Evolutionary conservation across 768 basidiomycete species (phyloP).

Genomic region (Tubosaeta sp.): DNA sequence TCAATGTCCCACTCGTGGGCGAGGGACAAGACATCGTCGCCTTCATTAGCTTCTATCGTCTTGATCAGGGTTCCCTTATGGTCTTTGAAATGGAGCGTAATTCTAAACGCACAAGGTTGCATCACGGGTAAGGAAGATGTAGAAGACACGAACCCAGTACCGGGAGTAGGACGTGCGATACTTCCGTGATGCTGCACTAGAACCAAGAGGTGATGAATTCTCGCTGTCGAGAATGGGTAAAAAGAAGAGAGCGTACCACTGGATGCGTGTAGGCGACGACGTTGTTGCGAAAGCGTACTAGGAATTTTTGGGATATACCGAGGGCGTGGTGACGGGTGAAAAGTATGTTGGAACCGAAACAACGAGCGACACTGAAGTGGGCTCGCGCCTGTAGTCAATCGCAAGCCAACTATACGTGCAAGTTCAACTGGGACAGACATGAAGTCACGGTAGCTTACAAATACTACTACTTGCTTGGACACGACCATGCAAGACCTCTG

Average conservation of each 20-base stretch:
- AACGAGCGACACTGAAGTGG: slow-evolving; percentile 2
- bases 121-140: background rate
- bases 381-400: background rate
- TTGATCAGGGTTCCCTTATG: slow-evolving; percentile 78
- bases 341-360: slow-evolving; percentile 1
- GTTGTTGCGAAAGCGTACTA: background rate
- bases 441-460: slow-evolving; percentile 1
- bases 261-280: slow-evolving; percentile 18
- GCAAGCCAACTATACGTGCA: slow-evolving; percentile 11
- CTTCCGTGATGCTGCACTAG: slow-evolving; percentile 41
- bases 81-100: slow-evolving; percentile 89
- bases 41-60: slow-evolving; percentile 89
- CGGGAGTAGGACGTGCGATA: slow-evolving; percentile 58
- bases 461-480: too few species aligned
- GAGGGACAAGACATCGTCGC: slow-evolving; percentile 85
- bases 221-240: background rate
- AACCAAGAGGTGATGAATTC: background rate
- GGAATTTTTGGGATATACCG: background rate
- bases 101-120: slow-evolving; percentile 40
- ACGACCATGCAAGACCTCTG: slow-evolving; percentile 10
- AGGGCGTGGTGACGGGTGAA: slow-evolving; percentile 8
- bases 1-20: slow-evolving; percentile 97
- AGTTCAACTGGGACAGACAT: slow-evolving; percentile 6
- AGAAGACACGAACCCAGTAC: slow-evolving; percentile 51
- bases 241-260: slow-evolving; percentile 6